Conservation (phyloP, 495 filamentous ascomycete genomes). For the Xylaria scruposa region DNA sequence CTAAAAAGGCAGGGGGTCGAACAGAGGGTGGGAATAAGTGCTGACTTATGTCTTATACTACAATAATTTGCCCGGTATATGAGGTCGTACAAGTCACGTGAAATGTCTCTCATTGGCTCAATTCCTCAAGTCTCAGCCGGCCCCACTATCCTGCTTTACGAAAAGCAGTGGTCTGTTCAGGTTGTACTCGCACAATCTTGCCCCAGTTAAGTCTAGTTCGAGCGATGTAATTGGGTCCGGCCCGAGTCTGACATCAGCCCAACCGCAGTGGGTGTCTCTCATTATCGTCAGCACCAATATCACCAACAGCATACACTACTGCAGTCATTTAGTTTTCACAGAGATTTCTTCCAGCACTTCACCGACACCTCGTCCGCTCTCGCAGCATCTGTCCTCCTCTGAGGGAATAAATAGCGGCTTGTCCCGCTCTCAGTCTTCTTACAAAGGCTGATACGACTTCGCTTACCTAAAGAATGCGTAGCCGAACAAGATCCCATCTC, state of each 20-base stretch:
- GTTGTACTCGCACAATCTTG: slow-evolving; percentile 1
- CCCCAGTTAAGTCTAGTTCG: not conserved
- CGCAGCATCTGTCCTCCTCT: not conserved
- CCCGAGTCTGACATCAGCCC: slow-evolving; percentile 20
- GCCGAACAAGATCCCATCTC: not conserved
- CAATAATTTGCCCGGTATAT: slow-evolving; percentile 23
- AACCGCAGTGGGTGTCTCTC: not conserved
- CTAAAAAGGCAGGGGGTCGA: not conserved
- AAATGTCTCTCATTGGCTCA: not conserved
- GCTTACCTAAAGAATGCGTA: slow-evolving; percentile 17
- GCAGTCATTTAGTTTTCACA: slow-evolving; percentile 11
- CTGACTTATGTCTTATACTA: not conserved
- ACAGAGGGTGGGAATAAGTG: not conserved
- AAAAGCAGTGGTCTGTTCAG: slow-evolving; percentile 1
- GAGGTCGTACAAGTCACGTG: slow-evolving; percentile 10
- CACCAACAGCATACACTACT: slow-evolving; percentile 8
- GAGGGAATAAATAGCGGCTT: slow-evolving; percentile 19
- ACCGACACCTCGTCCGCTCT: not conserved
- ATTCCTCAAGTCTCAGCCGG: not conserved
- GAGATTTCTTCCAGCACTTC: slow-evolving; percentile 3
- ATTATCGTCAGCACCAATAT: not conserved
- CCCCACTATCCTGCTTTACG: slow-evolving; percentile 20
- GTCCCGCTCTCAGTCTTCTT: not conserved
- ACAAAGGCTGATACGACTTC: not conserved
- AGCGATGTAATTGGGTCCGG: not conserved